Evolutionary conservation across 768 basidiomycete genomes (phyloP).

Genomic region (Trametes maxima): DNA sequence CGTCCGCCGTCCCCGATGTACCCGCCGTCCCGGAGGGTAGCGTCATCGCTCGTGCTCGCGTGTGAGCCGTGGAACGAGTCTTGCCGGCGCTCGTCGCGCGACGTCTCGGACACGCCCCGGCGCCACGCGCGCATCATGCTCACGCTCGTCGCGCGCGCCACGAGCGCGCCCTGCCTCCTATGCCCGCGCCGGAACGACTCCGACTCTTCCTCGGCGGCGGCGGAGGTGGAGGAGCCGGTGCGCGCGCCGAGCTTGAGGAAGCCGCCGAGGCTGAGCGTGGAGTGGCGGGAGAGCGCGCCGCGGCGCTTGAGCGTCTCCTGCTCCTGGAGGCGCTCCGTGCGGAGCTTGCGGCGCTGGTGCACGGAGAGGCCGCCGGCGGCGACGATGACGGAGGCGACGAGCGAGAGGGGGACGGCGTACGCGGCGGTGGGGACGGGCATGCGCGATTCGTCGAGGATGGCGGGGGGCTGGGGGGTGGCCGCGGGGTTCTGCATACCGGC

Average conservation of each 20-base stretch:
- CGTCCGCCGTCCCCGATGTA: background rate
- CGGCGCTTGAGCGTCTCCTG: slow-evolving; percentile 5
- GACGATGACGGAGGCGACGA: slow-evolving; percentile 35
- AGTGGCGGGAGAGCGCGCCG: slow-evolving; percentile 18
- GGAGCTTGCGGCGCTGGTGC: slow-evolving; percentile 33
- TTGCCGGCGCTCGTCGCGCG: too few species aligned
- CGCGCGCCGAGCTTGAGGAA: slow-evolving; percentile 18
- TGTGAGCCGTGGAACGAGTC: background rate
- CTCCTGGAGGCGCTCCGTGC: slow-evolving; percentile 25
- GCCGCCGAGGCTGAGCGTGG: slow-evolving; percentile 17
- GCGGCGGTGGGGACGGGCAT: slow-evolving; percentile 34
- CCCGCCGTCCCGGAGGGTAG: slow-evolving; percentile 11
- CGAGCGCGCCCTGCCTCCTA: background rate
- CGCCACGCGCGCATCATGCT: slow-evolving; percentile 21
- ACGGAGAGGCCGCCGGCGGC: slow-evolving; percentile 29
- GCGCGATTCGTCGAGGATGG: slow-evolving; percentile 26
- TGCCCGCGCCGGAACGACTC: background rate
- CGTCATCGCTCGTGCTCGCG: slow-evolving; percentile 2
- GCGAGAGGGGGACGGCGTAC: slow-evolving; percentile 38
- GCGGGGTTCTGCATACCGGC: background rate
- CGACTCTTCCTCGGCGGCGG: background rate
- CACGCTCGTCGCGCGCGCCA: slow-evolving; percentile 22
- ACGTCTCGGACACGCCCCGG: too few species aligned
- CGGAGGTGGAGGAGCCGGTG: background rate
- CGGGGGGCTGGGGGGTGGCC: slow-evolving; percentile 8